These are phyloP conservation scores for Penicillium occitanis DNA, from an alignment of 2,329 filamentous ascomycete species.

Conservation along the genomic window DNA sequence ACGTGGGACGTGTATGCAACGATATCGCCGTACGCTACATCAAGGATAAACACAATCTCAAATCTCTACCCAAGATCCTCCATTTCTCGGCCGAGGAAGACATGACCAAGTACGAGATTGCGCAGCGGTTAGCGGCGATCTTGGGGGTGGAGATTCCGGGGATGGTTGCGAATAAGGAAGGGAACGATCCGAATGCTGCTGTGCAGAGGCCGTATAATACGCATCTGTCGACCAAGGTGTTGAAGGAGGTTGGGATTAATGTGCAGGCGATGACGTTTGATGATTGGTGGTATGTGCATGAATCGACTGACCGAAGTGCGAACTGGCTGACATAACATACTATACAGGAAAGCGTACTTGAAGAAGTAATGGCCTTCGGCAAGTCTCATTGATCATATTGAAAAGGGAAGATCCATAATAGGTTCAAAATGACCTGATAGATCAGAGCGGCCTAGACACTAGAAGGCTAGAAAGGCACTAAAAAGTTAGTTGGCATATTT, in stretches of 20 bases:
- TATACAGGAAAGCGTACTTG: slow-evolving; percentile 12
- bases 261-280: slow-evolving; percentile 72
- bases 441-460: background rate
- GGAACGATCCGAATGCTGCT: slow-evolving; percentile 67
- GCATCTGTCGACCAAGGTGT: slow-evolving; percentile 73
- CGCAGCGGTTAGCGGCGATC: slow-evolving; percentile 72
- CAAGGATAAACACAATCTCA: slow-evolving; percentile 47
- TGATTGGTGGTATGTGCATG: slow-evolving; percentile 67
- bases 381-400: background rate
- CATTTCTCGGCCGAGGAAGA: slow-evolving; percentile 86
- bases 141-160: slow-evolving; percentile 69
- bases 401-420: background rate
- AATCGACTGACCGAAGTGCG: background rate
- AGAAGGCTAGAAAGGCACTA: background rate
- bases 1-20: slow-evolving; percentile 75
- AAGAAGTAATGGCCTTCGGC: background rate
- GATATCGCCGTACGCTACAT: slow-evolving; percentile 73
- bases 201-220: slow-evolving; percentile 85
- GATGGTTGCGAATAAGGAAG: slow-evolving; percentile 66
- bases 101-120: slow-evolving; percentile 89
- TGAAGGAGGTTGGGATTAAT: slow-evolving; percentile 73
- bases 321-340: background rate
- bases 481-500: background rate
- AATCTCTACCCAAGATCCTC: slow-evolving; percentile 65
- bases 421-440: slow-evolving; percentile 3